Evolutionary conservation across 768 basidiomycete species (phyloP), one percentile per base, ranked within the genome.

Genomic region (Leucosporidium scottii): DNA sequence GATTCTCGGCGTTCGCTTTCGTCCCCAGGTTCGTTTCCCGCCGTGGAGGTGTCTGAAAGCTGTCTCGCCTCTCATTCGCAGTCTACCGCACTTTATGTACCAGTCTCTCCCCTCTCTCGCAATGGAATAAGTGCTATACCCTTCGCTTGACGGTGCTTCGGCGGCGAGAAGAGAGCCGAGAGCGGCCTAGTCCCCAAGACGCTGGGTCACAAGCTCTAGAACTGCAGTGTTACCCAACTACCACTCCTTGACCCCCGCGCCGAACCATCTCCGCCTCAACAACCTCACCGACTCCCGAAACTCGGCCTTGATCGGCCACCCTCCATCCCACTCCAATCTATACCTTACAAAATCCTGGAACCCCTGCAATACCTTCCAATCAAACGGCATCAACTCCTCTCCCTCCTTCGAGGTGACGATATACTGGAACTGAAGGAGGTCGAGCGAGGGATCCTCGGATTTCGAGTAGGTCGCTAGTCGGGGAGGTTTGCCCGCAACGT

Each of bases 401-500:
- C 27, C 39, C n/a, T 61, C 59, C 48, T 59, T 44, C 21, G 54
- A 61, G 12, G 59, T 60, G 25, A 67, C 17, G 48, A 69, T 30
- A n/a, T 44, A 54, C 59, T 70, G 59, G 55, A 57, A 60, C 50
- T 34, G 5, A 25, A 2, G 15, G 39, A 66, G 49, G 10, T 48
- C 57, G 63, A 73, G 50, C 68, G 15, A 28, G 58, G 34, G 64
- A 21, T 68, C 67, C 77, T 96, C 93, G 0, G 89, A 87, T 80
- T 92, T 94, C 79, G 90, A 84, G 79, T 93, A 94, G 48, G 78
- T 81, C 87, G 89, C 91, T 36, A 74, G 62, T 17, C 59, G 51
- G 0, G 30, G 48, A 18, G 18, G 48, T 2, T 54, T 12, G 36
- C 39, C 23, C n/a, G 56, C 20, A 50, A 23, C 30, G 25, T n/a